Conservation (phyloP, 2,329 filamentous ascomycete species). For the Paecilomyces sp. region DNA sequence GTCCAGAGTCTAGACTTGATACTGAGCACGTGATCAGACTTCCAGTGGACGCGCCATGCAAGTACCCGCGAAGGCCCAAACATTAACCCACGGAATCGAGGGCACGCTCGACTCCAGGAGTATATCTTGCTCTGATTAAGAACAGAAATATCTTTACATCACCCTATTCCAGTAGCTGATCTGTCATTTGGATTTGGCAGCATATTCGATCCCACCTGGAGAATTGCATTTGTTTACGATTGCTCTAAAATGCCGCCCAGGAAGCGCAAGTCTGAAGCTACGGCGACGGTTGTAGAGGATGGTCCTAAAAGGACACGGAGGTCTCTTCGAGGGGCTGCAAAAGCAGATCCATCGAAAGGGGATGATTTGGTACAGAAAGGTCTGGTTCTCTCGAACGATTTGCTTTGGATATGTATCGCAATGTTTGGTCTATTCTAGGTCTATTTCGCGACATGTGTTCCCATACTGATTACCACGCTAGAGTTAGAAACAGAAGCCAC, state of each 20-base stretch:
- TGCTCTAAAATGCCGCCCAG: slow-evolving; percentile 6
- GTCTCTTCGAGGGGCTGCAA: slow-evolving; percentile 5
- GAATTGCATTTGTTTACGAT: neutral
- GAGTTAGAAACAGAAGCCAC: neutral
- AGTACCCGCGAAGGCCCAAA: too few species aligned
- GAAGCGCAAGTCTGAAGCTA: slow-evolving; percentile 22
- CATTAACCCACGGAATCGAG: too few species aligned
- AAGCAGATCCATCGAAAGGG: slow-evolving; percentile 4
- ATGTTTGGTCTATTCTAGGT: neutral
- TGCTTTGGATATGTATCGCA: neutral
- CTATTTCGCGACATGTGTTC: neutral
- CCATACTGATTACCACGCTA: neutral
- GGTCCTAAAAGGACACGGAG: slow-evolving; percentile 17
- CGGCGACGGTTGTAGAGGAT: slow-evolving; percentile 11
- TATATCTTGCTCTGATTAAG: neutral
- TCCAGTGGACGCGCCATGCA: too few species aligned
- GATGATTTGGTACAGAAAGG: slow-evolving; percentile 1
- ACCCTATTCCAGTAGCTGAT: neutral
- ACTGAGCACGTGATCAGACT: too few species aligned
- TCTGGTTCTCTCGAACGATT: neutral
- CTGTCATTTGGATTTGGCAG: neutral
- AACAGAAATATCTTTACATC: neutral
- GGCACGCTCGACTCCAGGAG: too few species aligned
- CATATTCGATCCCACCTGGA: too few species aligned
- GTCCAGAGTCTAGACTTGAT: too few species aligned